These are phyloP conservation scores for Geotrichum histeridarum DNA, from an alignment of 1,139 yeast genomes.

Conservation along the genomic window DNA sequence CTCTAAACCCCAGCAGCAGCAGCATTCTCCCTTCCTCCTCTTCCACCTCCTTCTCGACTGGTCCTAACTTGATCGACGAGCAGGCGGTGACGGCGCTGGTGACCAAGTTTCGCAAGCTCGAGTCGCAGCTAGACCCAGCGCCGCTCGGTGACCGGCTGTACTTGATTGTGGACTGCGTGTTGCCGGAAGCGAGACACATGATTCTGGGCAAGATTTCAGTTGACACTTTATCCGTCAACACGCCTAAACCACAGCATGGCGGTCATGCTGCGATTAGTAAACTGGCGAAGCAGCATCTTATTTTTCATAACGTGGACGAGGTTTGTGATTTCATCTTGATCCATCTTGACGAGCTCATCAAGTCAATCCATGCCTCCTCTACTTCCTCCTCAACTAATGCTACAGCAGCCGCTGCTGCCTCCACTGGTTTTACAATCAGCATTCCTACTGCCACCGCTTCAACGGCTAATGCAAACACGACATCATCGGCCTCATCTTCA, in stretches of 20 bases:
- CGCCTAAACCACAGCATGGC: neutral
- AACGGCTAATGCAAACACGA: neutral
- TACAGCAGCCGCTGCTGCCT: no score
- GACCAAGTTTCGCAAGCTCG: constrained; percentile 20
- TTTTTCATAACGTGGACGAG: constrained; percentile 19
- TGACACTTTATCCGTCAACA: neutral
- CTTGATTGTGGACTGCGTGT: constrained; percentile 17
- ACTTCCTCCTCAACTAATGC: neutral
- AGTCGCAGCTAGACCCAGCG: constrained; percentile 23
- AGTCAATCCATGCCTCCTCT: neutral
- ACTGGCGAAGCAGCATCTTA: neutral
- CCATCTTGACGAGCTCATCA: constrained; percentile 18
- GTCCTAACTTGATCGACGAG: constrained; percentile 5
- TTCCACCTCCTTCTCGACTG: neutral
- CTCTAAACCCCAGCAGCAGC: neutral
- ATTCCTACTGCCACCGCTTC: neutral
- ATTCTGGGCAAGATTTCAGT: constrained; percentile 12
- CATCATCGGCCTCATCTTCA: neutral
- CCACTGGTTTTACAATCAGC: neutral
- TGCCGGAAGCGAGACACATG: constrained; percentile 19
- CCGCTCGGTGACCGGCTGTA: constrained; percentile 24
- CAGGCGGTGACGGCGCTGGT: constrained; percentile 9
- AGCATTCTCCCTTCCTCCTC: neutral
- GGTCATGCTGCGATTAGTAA: neutral
- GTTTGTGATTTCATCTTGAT: constrained; percentile 19